phyloP scores from a whole-genome alignment of 495 filamentous ascomycete species.

The Diplogelasinospora grovesii region DNA sequence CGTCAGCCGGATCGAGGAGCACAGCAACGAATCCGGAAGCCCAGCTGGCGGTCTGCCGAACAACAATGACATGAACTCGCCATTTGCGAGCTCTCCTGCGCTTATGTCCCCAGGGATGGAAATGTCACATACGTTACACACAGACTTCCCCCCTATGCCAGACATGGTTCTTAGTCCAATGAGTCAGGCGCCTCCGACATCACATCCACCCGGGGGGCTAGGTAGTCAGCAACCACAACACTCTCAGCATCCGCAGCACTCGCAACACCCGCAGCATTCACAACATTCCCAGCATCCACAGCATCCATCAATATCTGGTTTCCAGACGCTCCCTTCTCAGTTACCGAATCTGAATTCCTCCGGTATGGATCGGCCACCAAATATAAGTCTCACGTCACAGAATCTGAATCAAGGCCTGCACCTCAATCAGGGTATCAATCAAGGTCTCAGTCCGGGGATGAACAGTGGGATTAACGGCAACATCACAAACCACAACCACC shows the following conservation, averaged over 20 bases:
- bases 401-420: no score
- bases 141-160: conserved; percentile 36
- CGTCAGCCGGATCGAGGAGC: conserved; percentile 35
- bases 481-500: no score
- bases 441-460: conserved; percentile 26
- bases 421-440: conserved; percentile 28
- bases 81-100: conserved; percentile 36
- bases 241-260: conserved; percentile 19
- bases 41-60: conserved; percentile 25
- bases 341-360: conserved; percentile 28
- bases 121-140: conserved; percentile 22
- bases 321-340: conserved; percentile 25
- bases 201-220: conserved; percentile 25
- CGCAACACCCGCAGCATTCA: not conserved
- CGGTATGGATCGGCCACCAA: conserved; percentile 23
- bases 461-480: conserved; percentile 19
- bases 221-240: conserved; percentile 29
- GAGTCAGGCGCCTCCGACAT: conserved; percentile 26
- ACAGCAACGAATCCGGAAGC: conserved; percentile 32
- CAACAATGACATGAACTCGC: conserved; percentile 37
- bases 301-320: conserved; percentile 20
- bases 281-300: conserved; percentile 6
- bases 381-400: conserved; percentile 19
- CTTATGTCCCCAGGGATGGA: conserved; percentile 42
- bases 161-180: conserved; percentile 45